Evolutionary conservation across 352 stramenopile genomes (phyloP).

Genomic region (Phytophthora niederhauseri): DNA sequence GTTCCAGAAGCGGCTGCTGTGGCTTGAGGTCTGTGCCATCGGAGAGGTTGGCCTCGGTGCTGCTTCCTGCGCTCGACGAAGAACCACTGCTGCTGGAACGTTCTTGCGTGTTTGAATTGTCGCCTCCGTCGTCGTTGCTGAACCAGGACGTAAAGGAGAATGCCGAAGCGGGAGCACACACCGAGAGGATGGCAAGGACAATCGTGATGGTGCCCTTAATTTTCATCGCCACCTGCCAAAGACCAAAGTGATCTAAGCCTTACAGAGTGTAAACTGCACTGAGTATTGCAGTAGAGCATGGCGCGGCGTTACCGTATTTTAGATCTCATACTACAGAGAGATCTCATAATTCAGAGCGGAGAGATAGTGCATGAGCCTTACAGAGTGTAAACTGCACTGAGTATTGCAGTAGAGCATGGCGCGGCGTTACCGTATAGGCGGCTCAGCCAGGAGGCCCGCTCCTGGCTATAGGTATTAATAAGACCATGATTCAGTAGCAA

Average conservation of each 20-base stretch:
- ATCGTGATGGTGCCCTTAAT: background rate
- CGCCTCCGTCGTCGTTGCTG: background rate
- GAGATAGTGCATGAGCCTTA: too few species aligned
- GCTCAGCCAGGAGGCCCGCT: too few species aligned
- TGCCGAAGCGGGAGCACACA: background rate
- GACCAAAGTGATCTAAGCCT: background rate
- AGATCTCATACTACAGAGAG: too few species aligned
- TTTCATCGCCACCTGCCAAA: background rate
- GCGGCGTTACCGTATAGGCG: too few species aligned
- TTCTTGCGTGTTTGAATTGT: background rate
- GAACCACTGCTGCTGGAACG: background rate
- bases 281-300: background rate
- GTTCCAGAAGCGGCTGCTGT: conserved; percentile 46
- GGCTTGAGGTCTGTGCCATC: conserved; percentile 4
- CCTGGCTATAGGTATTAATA: too few species aligned
- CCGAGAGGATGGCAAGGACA: background rate
- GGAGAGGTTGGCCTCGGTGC: background rate
- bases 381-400: too few species aligned
- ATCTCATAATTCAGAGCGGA: too few species aligned
- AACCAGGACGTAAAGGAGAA: conserved; percentile 17
- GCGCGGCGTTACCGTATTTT: too few species aligned
- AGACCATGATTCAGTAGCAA: too few species aligned
- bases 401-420: background rate
- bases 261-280: too few species aligned
- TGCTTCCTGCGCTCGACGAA: background rate